These are phyloP conservation scores for Phytophthora podocarpi DNA, from an alignment of 352 stramenopile genomes.

Conservation along the genomic window DNA sequence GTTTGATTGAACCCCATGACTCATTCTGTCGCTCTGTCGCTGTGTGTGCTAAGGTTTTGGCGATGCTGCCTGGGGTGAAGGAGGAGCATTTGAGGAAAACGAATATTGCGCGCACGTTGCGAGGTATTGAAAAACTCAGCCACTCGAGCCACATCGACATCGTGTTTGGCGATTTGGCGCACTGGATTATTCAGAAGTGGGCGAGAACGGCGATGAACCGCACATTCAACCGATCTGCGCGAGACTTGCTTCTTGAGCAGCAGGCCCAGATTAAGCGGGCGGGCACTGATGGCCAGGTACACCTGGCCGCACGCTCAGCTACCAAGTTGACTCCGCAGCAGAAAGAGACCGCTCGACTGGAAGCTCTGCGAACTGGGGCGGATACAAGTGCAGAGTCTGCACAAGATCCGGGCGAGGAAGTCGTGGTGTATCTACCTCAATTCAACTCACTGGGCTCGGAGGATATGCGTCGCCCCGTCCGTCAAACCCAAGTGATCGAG, in stretches of 20 bases:
- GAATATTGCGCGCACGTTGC: conserved; percentile 62
- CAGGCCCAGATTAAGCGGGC: conserved; percentile 42
- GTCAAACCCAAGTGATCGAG: conserved; percentile 61
- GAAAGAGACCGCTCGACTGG: conserved; percentile 35
- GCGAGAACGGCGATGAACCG: conserved; percentile 51
- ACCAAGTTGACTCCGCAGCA: conserved; percentile 23
- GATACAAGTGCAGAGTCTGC: conserved; percentile 14
- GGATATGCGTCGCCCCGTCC: conserved; percentile 50
- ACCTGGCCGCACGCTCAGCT: conserved; percentile 20
- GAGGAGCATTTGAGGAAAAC: conserved; percentile 53
- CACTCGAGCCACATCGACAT: conserved; percentile 41
- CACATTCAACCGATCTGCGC: conserved; percentile 40
- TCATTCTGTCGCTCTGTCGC: too few relatives aligned
- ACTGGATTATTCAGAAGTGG: conserved; percentile 72
- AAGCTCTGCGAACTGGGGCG: conserved; percentile 30
- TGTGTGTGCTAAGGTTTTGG: conserved; percentile 38
- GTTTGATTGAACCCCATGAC: too few relatives aligned
- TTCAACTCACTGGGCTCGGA: conserved; percentile 75
- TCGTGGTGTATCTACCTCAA: conserved; percentile 54
- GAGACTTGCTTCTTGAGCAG: conserved; percentile 50
- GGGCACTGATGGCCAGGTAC: conserved; percentile 34
- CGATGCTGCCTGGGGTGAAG: conserved; percentile 60
- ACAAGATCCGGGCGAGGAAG: conserved; percentile 34
- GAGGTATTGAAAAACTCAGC: conserved; percentile 49
- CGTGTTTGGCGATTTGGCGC: conserved; percentile 55